Percentiles rank a stretch among this genome's conserved stretches.
These are phyloP conservation scores for Pyracantha coccinea DNA, from an alignment of 331 rosid species.

Conservation along the genomic window DNA sequence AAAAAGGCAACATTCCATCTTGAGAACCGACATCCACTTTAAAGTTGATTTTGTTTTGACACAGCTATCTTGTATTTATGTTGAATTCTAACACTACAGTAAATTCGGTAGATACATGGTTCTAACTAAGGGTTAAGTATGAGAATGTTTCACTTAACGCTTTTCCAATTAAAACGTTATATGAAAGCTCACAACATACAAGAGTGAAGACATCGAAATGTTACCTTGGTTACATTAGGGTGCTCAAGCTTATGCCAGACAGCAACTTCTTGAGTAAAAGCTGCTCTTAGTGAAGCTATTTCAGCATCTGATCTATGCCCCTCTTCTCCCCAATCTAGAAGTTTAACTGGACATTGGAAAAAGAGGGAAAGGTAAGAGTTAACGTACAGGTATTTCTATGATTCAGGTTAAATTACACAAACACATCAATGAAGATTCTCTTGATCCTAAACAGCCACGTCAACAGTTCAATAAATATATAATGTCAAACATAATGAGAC, in stretches of 20 bases:
- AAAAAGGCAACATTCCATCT: not conserved
- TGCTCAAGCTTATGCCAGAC: conserved; percentile 99
- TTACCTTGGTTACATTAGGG: conserved; percentile 94
- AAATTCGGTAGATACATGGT: not conserved
- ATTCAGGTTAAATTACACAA: not conserved
- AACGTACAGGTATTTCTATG: not conserved
- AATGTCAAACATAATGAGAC: not conserved
- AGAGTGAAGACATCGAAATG: not conserved
- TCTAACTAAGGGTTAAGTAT: not conserved
- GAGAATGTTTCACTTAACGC: not conserved
- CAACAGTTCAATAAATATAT: not conserved
- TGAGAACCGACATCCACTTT: not conserved
- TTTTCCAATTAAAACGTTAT: not conserved
- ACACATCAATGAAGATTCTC: not conserved
- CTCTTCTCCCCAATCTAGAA: conserved; percentile 99
- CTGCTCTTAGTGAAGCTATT: conserved; percentile 90
- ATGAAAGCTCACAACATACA: not conserved
- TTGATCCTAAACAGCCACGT: not conserved
- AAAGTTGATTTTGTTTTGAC: not conserved
- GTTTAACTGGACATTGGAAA: conserved; percentile 64
- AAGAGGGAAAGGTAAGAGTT: conserved; percentile 15
- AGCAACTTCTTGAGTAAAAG: conserved; percentile 96
- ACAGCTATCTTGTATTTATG: not conserved
- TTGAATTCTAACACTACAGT: not conserved
- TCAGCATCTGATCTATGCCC: conserved; percentile 96